Evolutionary conservation across 208 protist species (phyloP).

Genomic region (Trypanosoma lewisi): DNA sequence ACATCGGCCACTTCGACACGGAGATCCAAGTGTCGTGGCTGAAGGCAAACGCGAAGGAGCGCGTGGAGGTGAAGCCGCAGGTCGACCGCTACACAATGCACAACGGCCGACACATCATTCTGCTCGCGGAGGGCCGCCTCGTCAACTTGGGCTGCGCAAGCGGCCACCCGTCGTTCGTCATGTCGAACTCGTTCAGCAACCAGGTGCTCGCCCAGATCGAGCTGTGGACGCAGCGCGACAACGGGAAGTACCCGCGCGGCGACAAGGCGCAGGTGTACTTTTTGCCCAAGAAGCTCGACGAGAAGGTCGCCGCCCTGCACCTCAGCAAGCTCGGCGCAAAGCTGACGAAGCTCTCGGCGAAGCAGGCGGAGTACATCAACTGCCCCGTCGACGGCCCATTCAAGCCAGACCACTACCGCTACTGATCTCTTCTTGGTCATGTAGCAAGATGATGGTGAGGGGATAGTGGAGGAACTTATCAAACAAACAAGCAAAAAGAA

Average conservation of each 20-base stretch:
- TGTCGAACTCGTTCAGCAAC: slow-evolving; percentile 99
- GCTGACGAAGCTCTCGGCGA: slow-evolving; percentile 94
- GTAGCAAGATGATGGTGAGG: background rate
- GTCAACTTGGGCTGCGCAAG: slow-evolving; percentile 99
- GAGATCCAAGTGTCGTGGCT: slow-evolving; percentile 99
- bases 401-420: slow-evolving; percentile 99
- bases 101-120: slow-evolving; percentile 94
- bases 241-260: slow-evolving; percentile 92
- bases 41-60: slow-evolving; percentile 85
- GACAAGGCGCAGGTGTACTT: slow-evolving; percentile 94
- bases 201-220: slow-evolving; percentile 99
- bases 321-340: slow-evolving; percentile 96
- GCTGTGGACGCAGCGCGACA: slow-evolving; percentile 93
- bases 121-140: slow-evolving; percentile 96
- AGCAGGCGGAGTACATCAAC: slow-evolving; percentile 98
- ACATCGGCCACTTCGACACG: slow-evolving; percentile 99
- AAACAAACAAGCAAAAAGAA: slow-evolving; percentile 15
- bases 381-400: slow-evolving; percentile 96
- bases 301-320: slow-evolving; percentile 99
- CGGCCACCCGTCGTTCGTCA: slow-evolving; percentile 99
- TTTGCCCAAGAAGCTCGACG: slow-evolving; percentile 98
- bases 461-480: background rate
- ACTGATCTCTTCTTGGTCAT: slow-evolving; percentile 41
- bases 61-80: slow-evolving; percentile 99
- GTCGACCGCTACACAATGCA: slow-evolving; percentile 97